Evolutionary conservation across 2,329 filamentous ascomycete genomes (phyloP), one percentile per base, ranked within the genome.

Genomic region (Curvularia spicifera): DNA sequence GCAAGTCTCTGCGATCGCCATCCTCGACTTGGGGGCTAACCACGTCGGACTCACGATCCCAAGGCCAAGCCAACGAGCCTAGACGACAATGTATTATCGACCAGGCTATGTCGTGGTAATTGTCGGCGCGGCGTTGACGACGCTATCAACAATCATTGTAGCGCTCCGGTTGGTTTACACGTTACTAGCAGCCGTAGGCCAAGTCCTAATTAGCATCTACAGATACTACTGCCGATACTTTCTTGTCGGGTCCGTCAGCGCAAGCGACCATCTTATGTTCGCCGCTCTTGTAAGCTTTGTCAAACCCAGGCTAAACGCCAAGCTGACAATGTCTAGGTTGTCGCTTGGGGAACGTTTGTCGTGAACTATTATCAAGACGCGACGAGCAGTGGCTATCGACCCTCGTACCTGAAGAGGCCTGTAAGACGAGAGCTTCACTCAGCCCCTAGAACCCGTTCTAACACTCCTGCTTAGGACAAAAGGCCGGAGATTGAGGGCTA

Each of bases 191-290:
- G 37, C 20, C 5, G 24, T 24, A 9, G 12, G 40, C 4, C 7
- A 22, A 29, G n/a, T 24, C 45, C 58, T 66, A 33, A 66, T 37
- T 24, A 15, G 26, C 12, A 15, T 26, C 15, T 33, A 53, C 43
- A 75, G 74, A 53, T 76, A 74, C 56, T 76, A 71, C 56, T 74
- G 71, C 57, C 73, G 74, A 13, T 70, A 70, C 56, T 74, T 67
- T 43, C 64, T 71, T 8, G 72, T 74, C 60, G 71, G 73, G 22
- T 60, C 67, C 1, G 39, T 75, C 13, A 70, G 70, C 10, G 65
- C 67, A 3, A 71, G 72, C 6, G 74, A 76, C 52, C 73, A 75
- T 60, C 64, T 76, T 28, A 76, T 76, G 71, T 57, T 74, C 0
- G 51, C 63, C 22, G 73, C 74, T 51, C 51, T 76, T 40, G 73